Conservation (phyloP, 495 filamentous ascomycete species). For the Apiosordaria backusii region DNA sequence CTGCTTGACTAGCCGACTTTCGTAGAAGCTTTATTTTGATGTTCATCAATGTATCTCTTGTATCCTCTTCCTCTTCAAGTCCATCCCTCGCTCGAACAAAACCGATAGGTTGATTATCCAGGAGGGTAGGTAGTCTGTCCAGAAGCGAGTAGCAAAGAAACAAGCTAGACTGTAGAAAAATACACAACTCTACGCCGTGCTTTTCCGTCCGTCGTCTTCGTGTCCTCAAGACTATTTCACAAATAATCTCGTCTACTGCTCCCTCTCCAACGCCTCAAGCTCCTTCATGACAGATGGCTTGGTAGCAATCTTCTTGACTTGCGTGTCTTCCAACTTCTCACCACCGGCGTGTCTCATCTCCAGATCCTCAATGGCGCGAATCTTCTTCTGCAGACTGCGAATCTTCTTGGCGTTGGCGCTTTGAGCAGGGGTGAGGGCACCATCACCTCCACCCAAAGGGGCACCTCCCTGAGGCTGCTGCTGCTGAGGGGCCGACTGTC, state of each 20-base stretch:
- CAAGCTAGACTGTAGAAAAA: background rate
- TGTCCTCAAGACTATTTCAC: background rate
- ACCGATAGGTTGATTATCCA: background rate
- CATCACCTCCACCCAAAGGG: conserved; percentile 40
- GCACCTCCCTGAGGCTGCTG: conserved; percentile 25
- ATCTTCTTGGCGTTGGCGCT: conserved; percentile 76
- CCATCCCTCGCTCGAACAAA: background rate
- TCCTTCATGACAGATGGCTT: conserved; percentile 80
- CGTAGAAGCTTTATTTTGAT: background rate
- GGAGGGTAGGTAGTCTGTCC: background rate
- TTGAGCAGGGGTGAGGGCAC: conserved; percentile 31
- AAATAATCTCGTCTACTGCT: conserved; percentile 9
- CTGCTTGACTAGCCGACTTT: background rate
- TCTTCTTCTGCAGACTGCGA: conserved; percentile 87
- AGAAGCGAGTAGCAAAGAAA: background rate
- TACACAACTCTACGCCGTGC: conserved; percentile 1
- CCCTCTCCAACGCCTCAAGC: conserved; percentile 52
- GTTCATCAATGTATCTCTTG: background rate
- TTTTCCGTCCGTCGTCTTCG: background rate
- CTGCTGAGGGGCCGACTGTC: conserved; percentile 26
- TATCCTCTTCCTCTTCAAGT: background rate
- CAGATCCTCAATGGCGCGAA: conserved; percentile 93
- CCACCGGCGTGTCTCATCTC: conserved; percentile 92
- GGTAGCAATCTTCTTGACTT: conserved; percentile 96
- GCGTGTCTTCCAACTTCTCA: conserved; percentile 96